phyloP scores from a whole-genome alignment of 2,329 filamentous ascomycete species.

The Paecilomyces variotii region DNA sequence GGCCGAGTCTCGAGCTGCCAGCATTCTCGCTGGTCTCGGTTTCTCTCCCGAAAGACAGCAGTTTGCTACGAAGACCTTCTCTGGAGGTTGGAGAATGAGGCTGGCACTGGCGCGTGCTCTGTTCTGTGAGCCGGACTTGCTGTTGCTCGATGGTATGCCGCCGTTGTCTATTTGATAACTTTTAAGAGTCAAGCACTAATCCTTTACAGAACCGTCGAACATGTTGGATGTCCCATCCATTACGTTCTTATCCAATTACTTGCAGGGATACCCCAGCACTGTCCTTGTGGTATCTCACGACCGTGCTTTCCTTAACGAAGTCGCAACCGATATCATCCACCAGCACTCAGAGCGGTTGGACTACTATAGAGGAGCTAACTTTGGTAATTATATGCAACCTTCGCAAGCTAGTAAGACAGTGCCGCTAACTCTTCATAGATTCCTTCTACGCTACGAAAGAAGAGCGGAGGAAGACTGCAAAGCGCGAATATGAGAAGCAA shows the following conservation, averaged over 20 bases:
- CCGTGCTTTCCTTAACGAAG: conserved; percentile 96
- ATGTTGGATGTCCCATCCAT: conserved; percentile 99
- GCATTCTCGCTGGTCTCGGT: conserved; percentile 90
- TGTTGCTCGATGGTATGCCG: conserved; percentile 67
- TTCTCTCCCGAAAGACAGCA: conserved; percentile 93
- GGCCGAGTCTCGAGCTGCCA: conserved; percentile 88
- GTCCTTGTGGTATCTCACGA: conserved; percentile 97
- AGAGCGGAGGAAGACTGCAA: conserved; percentile 91
- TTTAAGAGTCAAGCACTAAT: conserved; percentile 11
- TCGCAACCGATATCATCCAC: conserved; percentile 98
- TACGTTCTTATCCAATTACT: conserved; percentile 92
- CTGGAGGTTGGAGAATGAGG: conserved; percentile 99
- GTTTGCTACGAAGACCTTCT: conserved; percentile 93
- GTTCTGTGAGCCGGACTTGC: conserved; percentile 93
- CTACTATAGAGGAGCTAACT: conserved; percentile 98
- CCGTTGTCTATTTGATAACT: neutral
- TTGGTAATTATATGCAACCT: conserved; percentile 40
- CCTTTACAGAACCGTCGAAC: conserved; percentile 75
- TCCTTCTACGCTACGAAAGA: conserved; percentile 96
- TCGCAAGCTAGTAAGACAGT: neutral
- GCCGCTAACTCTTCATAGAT: conserved; percentile 41
- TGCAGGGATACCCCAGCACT: conserved; percentile 88
- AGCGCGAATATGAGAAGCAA: conserved; percentile 97
- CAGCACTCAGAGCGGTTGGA: conserved; percentile 95
- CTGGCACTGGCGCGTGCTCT: conserved; percentile 87